Base-by-base conservation (phyloP, 1,139 yeast species). In the Trichomonascaceae sp. region DNA sequence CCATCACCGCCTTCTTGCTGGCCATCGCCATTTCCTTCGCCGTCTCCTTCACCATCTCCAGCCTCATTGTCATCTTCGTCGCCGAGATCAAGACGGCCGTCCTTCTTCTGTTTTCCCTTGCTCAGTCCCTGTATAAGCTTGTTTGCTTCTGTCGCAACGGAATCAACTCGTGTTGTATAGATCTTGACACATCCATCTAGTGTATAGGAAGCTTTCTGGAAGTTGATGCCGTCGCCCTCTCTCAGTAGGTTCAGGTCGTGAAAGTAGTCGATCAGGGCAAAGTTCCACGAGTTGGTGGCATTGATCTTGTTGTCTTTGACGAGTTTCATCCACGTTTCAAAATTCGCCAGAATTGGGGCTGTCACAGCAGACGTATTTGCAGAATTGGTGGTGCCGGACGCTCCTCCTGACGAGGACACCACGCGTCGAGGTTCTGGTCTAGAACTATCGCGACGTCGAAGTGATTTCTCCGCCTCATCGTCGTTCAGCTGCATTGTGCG, bases 121-220 rank as follows among this genome's bases (percentile, higher is more conserved):
- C 71, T 65, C 36, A 76, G 60, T 3, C 96, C 95, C 52, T 89
- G 81, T 29, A 87, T 60, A 38, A 87, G 62, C 47, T 76, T 75
- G 3, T 94, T 93, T 0, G 96, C 84, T 48, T 87, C 97, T 1
- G 80, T 76, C 2, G 89, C 93, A 0, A 84, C 93, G 0, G 93
- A 79, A 46, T 87, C 97, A 13, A 89, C 87, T 48, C 98, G 69
- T 22, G 85, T 76, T 5, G 85, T 72, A 47, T 81, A 81, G 33
- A 82, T 78, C 56, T 80, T 80, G 28, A 80, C 82, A 60, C 93
- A 81, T 1, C 93, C 93, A 48, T 81, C 93, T 28, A 81, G 57
- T 0, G 93, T 78, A 2, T 84, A 78, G 1, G 84, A 72, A 0
- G 93, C 93, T 43, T 69, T 71, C 47, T 76, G 89, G 49, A 80